Evolutionary conservation across 495 filamentous ascomycete genomes (phyloP), one percentile per base, ranked within the genome.

Genomic region (Aspergillus nanangensis): DNA sequence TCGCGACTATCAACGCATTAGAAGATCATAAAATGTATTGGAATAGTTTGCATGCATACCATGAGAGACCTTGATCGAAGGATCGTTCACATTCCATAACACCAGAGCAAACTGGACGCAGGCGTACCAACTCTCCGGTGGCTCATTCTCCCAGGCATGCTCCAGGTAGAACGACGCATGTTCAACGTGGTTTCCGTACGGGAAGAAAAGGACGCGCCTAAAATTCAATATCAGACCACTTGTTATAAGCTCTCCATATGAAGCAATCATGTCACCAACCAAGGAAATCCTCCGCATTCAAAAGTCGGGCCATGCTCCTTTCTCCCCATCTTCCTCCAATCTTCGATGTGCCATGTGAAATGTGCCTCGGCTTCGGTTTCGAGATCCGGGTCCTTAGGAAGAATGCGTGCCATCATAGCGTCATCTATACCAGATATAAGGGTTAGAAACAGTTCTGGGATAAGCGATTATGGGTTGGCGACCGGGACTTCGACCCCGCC

Each of bases 71-170:
- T 82, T 85, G 47, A 96, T 79, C 21, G 80, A 77, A 5, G 93
- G 90, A 50, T 95, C 88, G 52, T 90, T 88, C 31, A 84, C 82
- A 63, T 96, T 99, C 83, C 88, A 96, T 45, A 99, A 66, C 9
- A 96, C 92, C 46, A 99, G 69, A 17, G 81, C 85, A 64, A 99
- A 99, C 57, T 97, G 93, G 45, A 95, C 91, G 58, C 93, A 99
- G 47, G 89, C 90, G 60, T 90, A 91, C 88, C 90, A 97, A 55
- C 90, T 86, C 31, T 95, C 88, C 13, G 90, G 85, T 0, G 79
- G 71, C 40, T 83, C 78, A 10, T 75, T 79, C 11, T 78, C 81
- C 69, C 84, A 91, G 37, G 88, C 93, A 54, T 97, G 93, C 66
- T 99, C 93, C 21, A 99, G 80, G 67, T 99, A 99, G 60, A 99